Base-by-base conservation (phyloP, 352 stramenopile genomes). In the Globisporangium cederbergense region DNA sequence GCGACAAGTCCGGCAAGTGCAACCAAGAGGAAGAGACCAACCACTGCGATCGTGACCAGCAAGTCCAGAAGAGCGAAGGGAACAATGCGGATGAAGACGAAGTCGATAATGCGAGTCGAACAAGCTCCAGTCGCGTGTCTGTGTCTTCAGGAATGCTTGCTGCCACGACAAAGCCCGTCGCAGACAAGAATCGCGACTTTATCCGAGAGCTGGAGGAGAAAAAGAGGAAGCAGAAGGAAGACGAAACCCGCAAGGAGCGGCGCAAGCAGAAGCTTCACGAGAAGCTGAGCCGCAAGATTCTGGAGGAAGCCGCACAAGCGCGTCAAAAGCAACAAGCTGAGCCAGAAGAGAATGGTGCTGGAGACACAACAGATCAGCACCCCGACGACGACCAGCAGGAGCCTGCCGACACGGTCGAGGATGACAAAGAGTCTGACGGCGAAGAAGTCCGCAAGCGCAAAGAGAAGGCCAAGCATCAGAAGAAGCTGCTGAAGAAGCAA, bases 201-300 rank as follows among this genome's bases (percentile, higher is more conserved):
- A 89, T 91, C 55, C 84, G 83, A 25, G 80, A 81, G 14, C 63
- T 93, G 6, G 84, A 90, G 69, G 80, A 90, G 36, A 87, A 90
- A 56, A 91, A 90, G 68, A 64, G 73, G 2, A 78, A 79, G n/a
- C 76, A 89, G 61, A 85, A 82, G 22, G 77, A 90, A 45, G 72
- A 81, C 0, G 72, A 78, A 36, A 72, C 56, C 14, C 70, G 71
- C 46, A 61, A 83, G 16, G 74, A 88, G 49, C 64, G 70, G 50
- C 72, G 83, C 13, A 78, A 86, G 58, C 74, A 83, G 34, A 86
- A 88, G 28, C 68, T 81, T 22, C 83, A 88, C 25, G 72, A 82
- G 32, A 91, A 92, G 56, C 72, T 77, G 51, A 83, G 68, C 5
- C 64, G 70, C 16, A 87, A 83, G 60, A 78, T 90, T 11, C 62